These are phyloP conservation scores for Candida coleopterorum DNA, from an alignment of 805 yeast genomes.

Conservation along the genomic window DNA sequence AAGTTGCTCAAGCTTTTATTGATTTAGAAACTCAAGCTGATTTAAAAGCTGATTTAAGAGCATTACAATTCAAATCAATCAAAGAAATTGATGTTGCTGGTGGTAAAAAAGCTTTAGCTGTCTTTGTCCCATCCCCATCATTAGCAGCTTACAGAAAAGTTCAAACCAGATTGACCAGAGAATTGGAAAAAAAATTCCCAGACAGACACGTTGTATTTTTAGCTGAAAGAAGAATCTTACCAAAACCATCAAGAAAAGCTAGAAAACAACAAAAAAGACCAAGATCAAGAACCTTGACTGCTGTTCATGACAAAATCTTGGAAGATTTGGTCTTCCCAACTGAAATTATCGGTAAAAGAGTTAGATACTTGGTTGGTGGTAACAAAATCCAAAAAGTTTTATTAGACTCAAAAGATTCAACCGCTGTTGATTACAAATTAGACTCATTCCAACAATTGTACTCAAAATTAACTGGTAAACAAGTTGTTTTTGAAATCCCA, in stretches of 20 bases:
- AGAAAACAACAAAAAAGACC: conserved; percentile 98
- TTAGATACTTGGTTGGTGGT: conserved; percentile 98
- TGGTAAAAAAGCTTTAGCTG: conserved; percentile 97
- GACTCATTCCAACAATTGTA: conserved; percentile 99
- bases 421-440: conserved; percentile 96
- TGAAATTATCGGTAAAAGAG: conserved; percentile 98
- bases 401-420: conserved; percentile 96
- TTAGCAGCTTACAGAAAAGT: conserved; percentile 92
- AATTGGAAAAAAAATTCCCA: conserved; percentile 99
- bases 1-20: conserved; percentile 97
- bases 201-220: conserved; percentile 99
- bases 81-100: conserved; percentile 97
- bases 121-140: conserved; percentile 97
- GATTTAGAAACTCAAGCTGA: conserved; percentile 97
- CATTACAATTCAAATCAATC: conserved; percentile 97
- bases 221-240: conserved; percentile 99
- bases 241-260: conserved; percentile 96
- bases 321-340: conserved; percentile 99
- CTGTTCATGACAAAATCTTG: conserved; percentile 97
- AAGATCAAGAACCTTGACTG: conserved; percentile 97
- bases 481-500: conserved; percentile 93
- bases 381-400: conserved; percentile 96
- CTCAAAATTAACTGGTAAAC: conserved; percentile 98
- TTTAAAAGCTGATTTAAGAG: conserved; percentile 96
- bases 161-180: conserved; percentile 96